Evolutionary conservation across 345 rosid species (phyloP).

Genomic region (Brassica napus): Da-Ae NC_063448.1:4978501-4979000

Average conservation of each 20-base stretch:
- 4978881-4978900: conserved; percentile 56
- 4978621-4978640: conserved; percentile 5
- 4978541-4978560: conserved; percentile 59
- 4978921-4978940: conserved; percentile 32
- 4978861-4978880: conserved; percentile 41
- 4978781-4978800: conserved; percentile 54
- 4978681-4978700: background rate
- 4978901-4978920: conserved; percentile 52
- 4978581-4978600: background rate
- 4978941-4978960: conserved; percentile 40
- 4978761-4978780: conserved; percentile 33
- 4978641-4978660: conserved; percentile 37
- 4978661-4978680: background rate
- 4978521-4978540: conserved; percentile 30
- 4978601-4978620: conserved; percentile 21
- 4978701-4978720: conserved; percentile 28
- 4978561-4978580: conserved; percentile 46
- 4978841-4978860: conserved; percentile 36
- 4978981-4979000: conserved; percentile 54
- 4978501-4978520: conserved; percentile 61
- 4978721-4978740: conserved; percentile 26
- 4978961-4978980: conserved; percentile 28
- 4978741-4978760: conserved; percentile 14
- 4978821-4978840: conserved; percentile 46
- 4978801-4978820: conserved; percentile 47